Conservation (phyloP, 371 early-diverging fungal species). For the Mortierella sp. region DNA sequence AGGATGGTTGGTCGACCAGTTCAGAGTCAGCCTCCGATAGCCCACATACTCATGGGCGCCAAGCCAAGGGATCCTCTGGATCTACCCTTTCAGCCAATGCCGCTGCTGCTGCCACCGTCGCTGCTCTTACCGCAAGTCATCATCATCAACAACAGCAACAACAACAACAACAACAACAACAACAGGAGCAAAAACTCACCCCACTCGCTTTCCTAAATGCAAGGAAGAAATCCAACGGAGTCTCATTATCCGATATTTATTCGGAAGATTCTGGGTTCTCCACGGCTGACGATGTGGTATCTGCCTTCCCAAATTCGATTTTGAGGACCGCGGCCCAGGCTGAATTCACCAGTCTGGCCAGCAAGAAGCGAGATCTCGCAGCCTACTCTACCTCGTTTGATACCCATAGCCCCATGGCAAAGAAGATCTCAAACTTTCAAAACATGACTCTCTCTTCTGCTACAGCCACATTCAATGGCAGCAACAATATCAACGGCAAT, state of each 20-base stretch:
- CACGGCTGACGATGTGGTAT: constrained; percentile 25
- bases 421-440: constrained; percentile 44
- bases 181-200: constrained; percentile 44
- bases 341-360: constrained; percentile 34
- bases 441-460: constrained; percentile 32
- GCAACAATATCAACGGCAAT: not conserved
- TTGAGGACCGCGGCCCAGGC: constrained; percentile 38
- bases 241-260: constrained; percentile 49
- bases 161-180: constrained; percentile 18
- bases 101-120: constrained; percentile 49
- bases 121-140: constrained; percentile 42
- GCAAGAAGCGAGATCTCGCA: constrained; percentile 53
- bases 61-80: constrained; percentile 7
- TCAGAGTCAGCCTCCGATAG: constrained; percentile 32
- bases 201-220: constrained; percentile 46
- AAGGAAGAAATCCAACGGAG: constrained; percentile 39
- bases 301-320: constrained; percentile 52
- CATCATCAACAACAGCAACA: too few species aligned
- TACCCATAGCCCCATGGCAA: constrained; percentile 52
- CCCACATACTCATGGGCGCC: constrained; percentile 20
- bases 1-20: constrained; percentile 55
- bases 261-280: constrained; percentile 31
- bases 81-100: constrained; percentile 27
- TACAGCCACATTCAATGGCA: constrained; percentile 8
- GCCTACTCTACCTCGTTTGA: constrained; percentile 54